Conservation (phyloP, 345 rosid species). For the Excoecaria agallocha region DNA sequence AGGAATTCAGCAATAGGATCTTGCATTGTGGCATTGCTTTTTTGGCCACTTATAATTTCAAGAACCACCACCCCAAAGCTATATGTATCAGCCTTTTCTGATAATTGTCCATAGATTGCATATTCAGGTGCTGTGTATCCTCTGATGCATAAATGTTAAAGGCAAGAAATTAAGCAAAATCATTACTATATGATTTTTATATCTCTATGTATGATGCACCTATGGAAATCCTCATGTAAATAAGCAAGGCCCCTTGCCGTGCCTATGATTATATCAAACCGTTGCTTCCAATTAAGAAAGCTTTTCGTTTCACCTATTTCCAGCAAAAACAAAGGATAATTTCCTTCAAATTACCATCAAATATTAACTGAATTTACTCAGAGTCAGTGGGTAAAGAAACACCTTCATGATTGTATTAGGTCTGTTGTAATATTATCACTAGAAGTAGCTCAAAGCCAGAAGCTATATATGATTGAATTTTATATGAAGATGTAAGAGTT, state of each 20-base stretch:
- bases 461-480: too few species aligned
- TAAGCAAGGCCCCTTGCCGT: conserved; percentile 50
- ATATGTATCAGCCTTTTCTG: conserved; percentile 39
- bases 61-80: conserved; percentile 44
- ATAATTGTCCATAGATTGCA: conserved; percentile 38
- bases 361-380: too few species aligned
- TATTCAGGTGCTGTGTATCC: conserved; percentile 48
- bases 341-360: too few species aligned
- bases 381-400: too few species aligned
- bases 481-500: too few species aligned
- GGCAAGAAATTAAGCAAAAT: too few species aligned
- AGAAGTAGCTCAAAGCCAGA: too few species aligned
- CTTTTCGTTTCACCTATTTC: conserved; percentile 35
- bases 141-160: conserved; percentile 14
- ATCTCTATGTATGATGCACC: conserved; percentile 50
- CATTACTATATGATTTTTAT: conserved; percentile 23
- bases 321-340: not conserved
- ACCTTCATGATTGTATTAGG: too few species aligned
- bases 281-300: conserved; percentile 42
- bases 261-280: conserved; percentile 41
- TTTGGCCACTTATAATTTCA: conserved; percentile 37
- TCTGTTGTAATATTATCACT: too few species aligned
- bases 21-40: conserved; percentile 16
- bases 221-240: conserved; percentile 45
- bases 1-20: conserved; percentile 19